Conservation (phyloP, 345 rosid species). For the Trapa incisa region DNA sequence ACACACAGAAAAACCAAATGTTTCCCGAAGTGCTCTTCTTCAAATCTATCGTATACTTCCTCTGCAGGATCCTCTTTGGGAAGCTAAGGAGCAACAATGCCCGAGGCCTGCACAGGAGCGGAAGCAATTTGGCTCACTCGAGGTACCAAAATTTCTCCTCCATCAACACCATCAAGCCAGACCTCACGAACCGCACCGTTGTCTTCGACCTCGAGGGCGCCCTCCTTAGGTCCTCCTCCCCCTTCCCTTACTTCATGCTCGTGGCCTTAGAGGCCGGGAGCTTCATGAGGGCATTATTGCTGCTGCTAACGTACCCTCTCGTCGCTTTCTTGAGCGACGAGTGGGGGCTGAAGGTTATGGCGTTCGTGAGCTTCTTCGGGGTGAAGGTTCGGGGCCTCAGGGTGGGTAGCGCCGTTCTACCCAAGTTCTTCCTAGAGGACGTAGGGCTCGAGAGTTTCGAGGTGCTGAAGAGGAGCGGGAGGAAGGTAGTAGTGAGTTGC, state of each 20-base stretch:
- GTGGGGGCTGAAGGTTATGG: conserved; percentile 48
- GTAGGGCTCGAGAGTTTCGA: conserved; percentile 47
- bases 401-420: conserved; percentile 54
- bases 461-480: conserved; percentile 35
- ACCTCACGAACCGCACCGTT: conserved; percentile 31
- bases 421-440: conserved; percentile 55
- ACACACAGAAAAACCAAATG: conserved; percentile 7
- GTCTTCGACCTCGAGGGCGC: conserved; percentile 52
- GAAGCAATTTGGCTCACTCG: conserved; percentile 8
- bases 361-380: conserved; percentile 53
- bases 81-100: conserved; percentile 19
- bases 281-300: conserved; percentile 38
- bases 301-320: conserved; percentile 44
- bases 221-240: conserved; percentile 41
- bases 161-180: conserved; percentile 20
- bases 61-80: conserved; percentile 29
- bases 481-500: conserved; percentile 38
- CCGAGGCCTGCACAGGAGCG: conserved; percentile 18
- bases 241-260: conserved; percentile 73
- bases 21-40: conserved; percentile 24
- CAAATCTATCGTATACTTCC: conserved; percentile 28
- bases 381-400: conserved; percentile 35
- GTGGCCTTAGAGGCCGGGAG: conserved; percentile 80
- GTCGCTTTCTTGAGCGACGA: conserved; percentile 35
- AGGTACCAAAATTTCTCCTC: conserved; percentile 35